Conservation (phyloP, 2,329 filamentous ascomycete genomes). For the Colletotrichum viniferum region DNA sequence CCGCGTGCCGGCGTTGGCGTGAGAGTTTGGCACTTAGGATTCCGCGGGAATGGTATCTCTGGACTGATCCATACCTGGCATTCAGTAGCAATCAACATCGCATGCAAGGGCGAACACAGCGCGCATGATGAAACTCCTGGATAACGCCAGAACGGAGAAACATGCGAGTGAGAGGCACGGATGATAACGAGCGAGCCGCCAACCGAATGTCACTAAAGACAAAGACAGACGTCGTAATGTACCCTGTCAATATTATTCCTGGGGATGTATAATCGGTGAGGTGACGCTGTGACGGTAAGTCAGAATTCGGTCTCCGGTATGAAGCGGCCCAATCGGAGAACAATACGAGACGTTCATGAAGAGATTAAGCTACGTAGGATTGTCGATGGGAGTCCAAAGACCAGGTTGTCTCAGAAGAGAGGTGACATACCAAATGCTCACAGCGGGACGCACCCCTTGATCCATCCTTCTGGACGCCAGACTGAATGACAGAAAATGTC, state of each 20-base stretch:
- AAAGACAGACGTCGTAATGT: neutral
- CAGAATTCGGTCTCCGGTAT: neutral
- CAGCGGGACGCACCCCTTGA: neutral
- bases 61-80: neutral
- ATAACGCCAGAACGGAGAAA: neutral
- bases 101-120: neutral
- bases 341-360: neutral
- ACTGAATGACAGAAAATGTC: neutral
- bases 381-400: neutral
- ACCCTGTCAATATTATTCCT: neutral
- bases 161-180: neutral
- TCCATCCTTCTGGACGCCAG: neutral
- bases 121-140: neutral
- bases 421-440: neutral
- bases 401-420: neutral
- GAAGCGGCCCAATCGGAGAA: constrained; percentile 3
- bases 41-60: neutral
- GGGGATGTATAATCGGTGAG: neutral
- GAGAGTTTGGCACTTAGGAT: neutral
- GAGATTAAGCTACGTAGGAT: neutral
- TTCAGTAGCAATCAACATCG: neutral
- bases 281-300: neutral
- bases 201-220: neutral
- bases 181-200: neutral
- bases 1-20: constrained; percentile 5